phyloP scores from a whole-genome alignment of 495 filamentous ascomycete genomes.

The Daldinia grandis region DNA sequence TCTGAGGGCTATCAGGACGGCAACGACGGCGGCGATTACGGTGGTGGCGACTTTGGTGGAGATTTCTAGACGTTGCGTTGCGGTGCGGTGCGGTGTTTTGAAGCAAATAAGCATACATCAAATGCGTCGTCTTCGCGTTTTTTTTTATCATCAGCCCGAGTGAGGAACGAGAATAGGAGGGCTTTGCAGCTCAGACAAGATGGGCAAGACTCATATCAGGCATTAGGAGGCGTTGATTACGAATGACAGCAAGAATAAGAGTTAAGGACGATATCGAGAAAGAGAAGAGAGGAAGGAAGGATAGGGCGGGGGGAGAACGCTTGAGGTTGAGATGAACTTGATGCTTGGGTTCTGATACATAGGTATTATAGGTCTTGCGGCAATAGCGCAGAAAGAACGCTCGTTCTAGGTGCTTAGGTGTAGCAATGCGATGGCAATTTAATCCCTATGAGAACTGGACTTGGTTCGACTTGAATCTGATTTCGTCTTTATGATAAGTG shows the following conservation, averaged over 20 bases:
- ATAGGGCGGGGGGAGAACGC: not conserved
- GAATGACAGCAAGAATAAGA: not conserved
- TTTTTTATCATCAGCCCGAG: not conserved
- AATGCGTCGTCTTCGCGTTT: not conserved
- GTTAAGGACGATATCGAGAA: not conserved
- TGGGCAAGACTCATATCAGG: not conserved
- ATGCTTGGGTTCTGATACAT: not conserved
- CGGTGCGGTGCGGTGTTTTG: too few relatives aligned
- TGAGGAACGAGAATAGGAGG: not conserved
- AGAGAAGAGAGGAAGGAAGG: too few relatives aligned
- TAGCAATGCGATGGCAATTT: not conserved
- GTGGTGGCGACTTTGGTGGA: conserved; percentile 52
- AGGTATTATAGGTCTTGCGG: not conserved
- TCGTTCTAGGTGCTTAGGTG: not conserved
- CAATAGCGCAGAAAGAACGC: not conserved
- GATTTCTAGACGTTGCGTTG: conserved; percentile 57
- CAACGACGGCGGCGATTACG: conserved; percentile 55
- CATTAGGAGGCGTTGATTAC: conserved; percentile 4
- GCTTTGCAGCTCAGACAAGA: not conserved
- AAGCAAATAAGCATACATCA: not conserved
- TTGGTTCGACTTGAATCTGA: too few relatives aligned
- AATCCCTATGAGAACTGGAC: not conserved
- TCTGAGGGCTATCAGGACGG: conserved; percentile 56
- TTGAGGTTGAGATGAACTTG: not conserved
- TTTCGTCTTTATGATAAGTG: not conserved